These are phyloP conservation scores for Verbascum thapsus DNA, from an alignment of 257 asterid genomes.

Conservation along the genomic window DNA sequence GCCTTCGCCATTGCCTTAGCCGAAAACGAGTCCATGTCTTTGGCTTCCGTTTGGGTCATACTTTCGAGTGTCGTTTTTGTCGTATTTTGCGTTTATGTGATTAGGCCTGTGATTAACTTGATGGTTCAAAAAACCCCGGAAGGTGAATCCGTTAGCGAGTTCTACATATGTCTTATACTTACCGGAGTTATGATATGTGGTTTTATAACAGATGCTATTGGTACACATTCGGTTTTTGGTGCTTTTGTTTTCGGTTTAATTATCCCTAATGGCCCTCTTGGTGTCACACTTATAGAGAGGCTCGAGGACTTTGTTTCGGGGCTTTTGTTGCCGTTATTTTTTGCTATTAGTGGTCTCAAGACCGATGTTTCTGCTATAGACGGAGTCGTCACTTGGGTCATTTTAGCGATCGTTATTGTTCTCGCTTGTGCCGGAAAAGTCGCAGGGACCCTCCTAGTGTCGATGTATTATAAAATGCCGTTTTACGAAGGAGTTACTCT, in stretches of 20 bases:
- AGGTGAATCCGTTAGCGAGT: slow-evolving; percentile 73
- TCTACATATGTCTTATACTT: slow-evolving; percentile 66
- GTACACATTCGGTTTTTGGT: slow-evolving; percentile 95
- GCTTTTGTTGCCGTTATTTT: slow-evolving; percentile 79
- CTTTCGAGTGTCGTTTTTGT: slow-evolving; percentile 66
- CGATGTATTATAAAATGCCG: slow-evolving; percentile 77
- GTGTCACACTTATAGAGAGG: slow-evolving; percentile 72
- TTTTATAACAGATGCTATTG: slow-evolving; percentile 87
- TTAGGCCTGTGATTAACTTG: slow-evolving; percentile 60
- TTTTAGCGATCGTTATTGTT: slow-evolving; percentile 52
- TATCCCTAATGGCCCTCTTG: slow-evolving; percentile 87
- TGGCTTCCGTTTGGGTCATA: slow-evolving; percentile 79
- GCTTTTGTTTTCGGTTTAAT: slow-evolving; percentile 86
- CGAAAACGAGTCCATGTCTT: slow-evolving; percentile 59
- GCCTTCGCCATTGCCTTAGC: slow-evolving; percentile 87
- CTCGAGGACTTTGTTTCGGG: slow-evolving; percentile 91
- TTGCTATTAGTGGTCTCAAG: slow-evolving; percentile 89
- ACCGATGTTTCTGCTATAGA: slow-evolving; percentile 55
- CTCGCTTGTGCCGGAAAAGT: slow-evolving; percentile 85
- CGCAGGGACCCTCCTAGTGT: slow-evolving; percentile 70
- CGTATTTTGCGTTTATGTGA: slow-evolving; percentile 47
- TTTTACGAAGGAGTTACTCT: slow-evolving; percentile 82
- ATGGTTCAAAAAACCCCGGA: slow-evolving; percentile 63
- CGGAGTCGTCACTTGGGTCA: slow-evolving; percentile 62
- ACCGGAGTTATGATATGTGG: slow-evolving; percentile 93